These are phyloP conservation scores for Ophioceras dolichostomum DNA, from an alignment of 2,329 filamentous ascomycete genomes.

Conservation along the genomic window DNA sequence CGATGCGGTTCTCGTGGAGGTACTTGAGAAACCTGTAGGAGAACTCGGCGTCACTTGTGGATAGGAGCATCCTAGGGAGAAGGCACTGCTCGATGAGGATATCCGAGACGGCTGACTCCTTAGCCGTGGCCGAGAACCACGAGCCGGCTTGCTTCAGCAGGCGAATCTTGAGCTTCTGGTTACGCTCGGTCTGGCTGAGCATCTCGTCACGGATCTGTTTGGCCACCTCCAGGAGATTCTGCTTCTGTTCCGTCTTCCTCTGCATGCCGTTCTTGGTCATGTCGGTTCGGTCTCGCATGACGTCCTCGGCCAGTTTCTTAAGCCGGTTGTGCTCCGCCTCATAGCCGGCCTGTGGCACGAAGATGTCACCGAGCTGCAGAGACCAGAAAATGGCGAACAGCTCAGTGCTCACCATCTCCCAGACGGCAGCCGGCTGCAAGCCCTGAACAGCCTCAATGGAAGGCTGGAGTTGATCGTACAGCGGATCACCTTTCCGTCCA, in stretches of 20 bases:
- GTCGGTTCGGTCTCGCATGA: slow-evolving; percentile 62
- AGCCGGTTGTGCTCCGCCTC: slow-evolving; percentile 60
- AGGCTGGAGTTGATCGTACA: slow-evolving; percentile 60
- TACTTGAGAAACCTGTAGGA: slow-evolving; percentile 77
- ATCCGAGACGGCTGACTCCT: slow-evolving; percentile 57
- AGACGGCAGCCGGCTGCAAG: slow-evolving; percentile 49
- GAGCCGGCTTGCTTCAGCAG: slow-evolving; percentile 62
- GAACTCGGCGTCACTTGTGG: slow-evolving; percentile 79
- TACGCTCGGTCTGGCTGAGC: slow-evolving; percentile 54
- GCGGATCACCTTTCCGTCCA: slow-evolving; percentile 30
- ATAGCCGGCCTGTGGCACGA: slow-evolving; percentile 66
- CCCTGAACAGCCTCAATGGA: slow-evolving; percentile 58
- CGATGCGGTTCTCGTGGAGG: slow-evolving; percentile 71
- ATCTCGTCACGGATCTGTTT: slow-evolving; percentile 63
- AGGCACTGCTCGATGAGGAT: slow-evolving; percentile 82
- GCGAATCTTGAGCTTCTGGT: slow-evolving; percentile 54
- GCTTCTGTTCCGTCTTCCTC: slow-evolving; percentile 59
- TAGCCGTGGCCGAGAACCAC: slow-evolving; percentile 63
- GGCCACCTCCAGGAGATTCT: slow-evolving; percentile 54
- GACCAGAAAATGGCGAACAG: slow-evolving; percentile 94
- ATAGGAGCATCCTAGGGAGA: slow-evolving; percentile 74
- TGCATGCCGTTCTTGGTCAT: slow-evolving; percentile 52
- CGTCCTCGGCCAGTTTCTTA: slow-evolving; percentile 51
- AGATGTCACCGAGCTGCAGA: slow-evolving; percentile 69
- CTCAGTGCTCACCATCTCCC: slow-evolving; percentile 59